Evolutionary conservation across 192 early-diverging fungal genomes (phyloP), one percentile per base, ranked within the genome.

Genomic region (Gaertneriomyces sp.): DNA sequence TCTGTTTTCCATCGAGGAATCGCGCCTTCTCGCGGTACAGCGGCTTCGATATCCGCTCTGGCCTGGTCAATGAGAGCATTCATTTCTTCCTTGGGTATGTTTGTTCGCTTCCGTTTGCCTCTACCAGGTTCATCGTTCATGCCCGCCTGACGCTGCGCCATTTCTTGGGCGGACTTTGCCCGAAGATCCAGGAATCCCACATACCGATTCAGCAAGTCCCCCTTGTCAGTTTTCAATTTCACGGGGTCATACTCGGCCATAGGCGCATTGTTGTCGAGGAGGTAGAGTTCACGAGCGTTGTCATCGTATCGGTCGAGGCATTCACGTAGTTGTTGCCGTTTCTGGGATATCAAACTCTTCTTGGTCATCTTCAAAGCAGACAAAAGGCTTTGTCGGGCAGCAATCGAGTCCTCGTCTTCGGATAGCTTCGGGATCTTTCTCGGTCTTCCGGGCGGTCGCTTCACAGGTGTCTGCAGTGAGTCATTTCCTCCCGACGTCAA

Each of bases 241-340:
- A 73, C 70, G 2, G 84, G 81, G 44, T 85, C 81, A 53, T 80
- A 86, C 2, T 70, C 75, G 33, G 86, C 40, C 60, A 79, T 71
- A 7, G 73, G 74, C 41, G 76, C 71, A 63, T 75, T 77, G 4
- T 76, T 63, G 64, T 87, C 85, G 45, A 87, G 60, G 66, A 83
- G 80, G 45, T 79, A 86, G 7, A 86, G 60, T 66, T 88, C 84
- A 39, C 80, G 71, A n/a, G 79, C 72, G n/a, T 73, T 42, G 38
- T 66, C 64, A 45, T 87, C 84, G 60, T 87, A 82, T 42, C 67
- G 64, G 42, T 81, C 76, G 47, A 84, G 66, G 38, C 85, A 69
- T 19, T 65, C 55, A 25, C 78, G 76, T 20, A 88, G 65, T 61
- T 16, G 47, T 53, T 52, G 74, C 74, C 61, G 78, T 64, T 38